These are phyloP conservation scores for Babesia divergens DNA, from an alignment of 169 alveolate species.

Conservation along the genomic window DNA sequence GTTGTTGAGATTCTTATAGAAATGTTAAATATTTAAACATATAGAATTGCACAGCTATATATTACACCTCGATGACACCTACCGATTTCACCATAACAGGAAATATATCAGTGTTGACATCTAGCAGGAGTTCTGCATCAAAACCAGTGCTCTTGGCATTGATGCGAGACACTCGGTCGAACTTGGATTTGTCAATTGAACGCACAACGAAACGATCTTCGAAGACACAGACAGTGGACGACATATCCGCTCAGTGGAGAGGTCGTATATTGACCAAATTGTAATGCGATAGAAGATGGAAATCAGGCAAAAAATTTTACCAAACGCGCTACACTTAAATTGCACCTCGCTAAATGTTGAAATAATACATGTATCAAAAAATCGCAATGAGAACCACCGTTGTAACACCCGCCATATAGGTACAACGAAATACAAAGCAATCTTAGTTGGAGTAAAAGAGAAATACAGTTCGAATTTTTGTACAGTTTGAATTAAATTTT, in stretches of 20 bases:
- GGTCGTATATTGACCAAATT: no score
- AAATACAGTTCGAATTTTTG: no score
- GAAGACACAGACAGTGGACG: constrained; percentile 71
- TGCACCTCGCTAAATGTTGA: no score
- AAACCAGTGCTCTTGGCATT: constrained; percentile 88
- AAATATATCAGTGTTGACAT: constrained; percentile 83
- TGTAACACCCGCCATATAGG: no score
- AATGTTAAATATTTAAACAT: background rate
- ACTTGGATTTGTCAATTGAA: constrained; percentile 84
- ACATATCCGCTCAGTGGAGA: constrained; percentile 3
- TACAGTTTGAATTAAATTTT: background rate
- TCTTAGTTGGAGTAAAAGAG: no score
- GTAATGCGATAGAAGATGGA: no score
- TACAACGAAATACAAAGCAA: no score
- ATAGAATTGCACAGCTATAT: background rate
- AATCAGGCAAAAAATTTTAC: no score
- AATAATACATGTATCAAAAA: no score
- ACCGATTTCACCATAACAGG: constrained; percentile 83
- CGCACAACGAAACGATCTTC: constrained; percentile 88
- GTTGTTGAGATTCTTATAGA: no score
- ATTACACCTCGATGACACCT: background rate
- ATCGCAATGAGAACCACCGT: no score
- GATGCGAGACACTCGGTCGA: constrained; percentile 85
- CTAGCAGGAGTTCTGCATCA: constrained; percentile 87
- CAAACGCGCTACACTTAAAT: no score